A percentile compares a stretch with the other conserved stretches of the same genome.
Conservation (phyloP, 495 filamentous ascomycete species). For the Neurospora tetrasperma region DNA sequence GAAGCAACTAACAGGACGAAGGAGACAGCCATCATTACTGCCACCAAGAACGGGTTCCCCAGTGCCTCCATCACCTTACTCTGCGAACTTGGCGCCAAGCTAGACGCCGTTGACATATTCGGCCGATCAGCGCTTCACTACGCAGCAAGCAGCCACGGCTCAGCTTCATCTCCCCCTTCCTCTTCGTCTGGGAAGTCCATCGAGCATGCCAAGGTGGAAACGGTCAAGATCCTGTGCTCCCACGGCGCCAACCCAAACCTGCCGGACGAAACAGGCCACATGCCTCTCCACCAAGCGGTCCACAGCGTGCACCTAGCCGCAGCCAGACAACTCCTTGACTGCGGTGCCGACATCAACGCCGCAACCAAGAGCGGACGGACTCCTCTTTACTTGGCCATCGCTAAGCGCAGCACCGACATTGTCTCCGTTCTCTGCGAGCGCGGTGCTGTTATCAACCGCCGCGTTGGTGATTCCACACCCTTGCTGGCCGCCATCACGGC, state of each 20-base stretch:
- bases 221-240: conserved; percentile 14
- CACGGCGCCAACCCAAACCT: conserved; percentile 15
- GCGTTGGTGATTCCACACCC: conserved; percentile 14
- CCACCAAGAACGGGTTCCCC: conserved; percentile 15
- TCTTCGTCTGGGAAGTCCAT: conserved; percentile 2
- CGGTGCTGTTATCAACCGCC: conserved; percentile 16
- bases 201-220: conserved; percentile 13
- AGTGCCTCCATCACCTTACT: conserved; percentile 17
- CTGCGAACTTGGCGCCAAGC: conserved; percentile 16
- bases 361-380: conserved; percentile 12
- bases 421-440: conserved; percentile 17
- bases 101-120: conserved; percentile 14
- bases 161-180: neutral
- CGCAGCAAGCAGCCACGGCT: conserved; percentile 9
- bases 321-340: conserved; percentile 15
- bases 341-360: conserved; percentile 18
- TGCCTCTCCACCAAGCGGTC: conserved; percentile 17
- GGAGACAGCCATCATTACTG: conserved; percentile 16
- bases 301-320: conserved; percentile 8
- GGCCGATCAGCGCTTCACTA: conserved; percentile 21
- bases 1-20: conserved; percentile 5
- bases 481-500: conserved; percentile 20
- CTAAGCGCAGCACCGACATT: conserved; percentile 12
- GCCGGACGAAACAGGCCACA: conserved; percentile 14
- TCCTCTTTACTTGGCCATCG: conserved; percentile 17